These are phyloP conservation scores for Cyanidiococcus yangmingshanensis DNA, from an alignment of 23 red algal genomes.

Conservation along the genomic window DNA sequence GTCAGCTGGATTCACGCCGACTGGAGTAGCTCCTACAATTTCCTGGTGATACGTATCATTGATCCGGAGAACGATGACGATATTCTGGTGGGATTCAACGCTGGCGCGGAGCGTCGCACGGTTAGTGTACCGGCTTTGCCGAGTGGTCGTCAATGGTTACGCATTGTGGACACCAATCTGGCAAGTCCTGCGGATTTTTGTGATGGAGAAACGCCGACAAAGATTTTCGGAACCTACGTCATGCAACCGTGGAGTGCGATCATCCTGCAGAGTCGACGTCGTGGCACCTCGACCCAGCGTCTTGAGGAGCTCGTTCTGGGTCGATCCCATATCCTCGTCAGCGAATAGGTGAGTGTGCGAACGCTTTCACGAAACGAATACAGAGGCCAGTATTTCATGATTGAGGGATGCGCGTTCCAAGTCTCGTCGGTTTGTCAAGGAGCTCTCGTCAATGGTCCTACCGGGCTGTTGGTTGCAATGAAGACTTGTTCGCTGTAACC, in stretches of 20 bases:
- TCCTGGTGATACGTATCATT: conserved; percentile 39
- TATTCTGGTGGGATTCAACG: conserved; percentile 71
- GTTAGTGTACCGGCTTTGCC: conserved; percentile 30
- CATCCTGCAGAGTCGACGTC: not conserved
- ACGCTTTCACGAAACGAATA: too few species aligned
- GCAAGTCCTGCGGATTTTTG: conserved; percentile 34
- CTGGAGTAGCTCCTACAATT: conserved; percentile 74
- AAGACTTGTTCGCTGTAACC: too few species aligned
- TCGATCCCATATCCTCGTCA: too few species aligned
- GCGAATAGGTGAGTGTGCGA: too few species aligned
- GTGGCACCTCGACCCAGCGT: not conserved
- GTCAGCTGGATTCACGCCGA: conserved; percentile 52
- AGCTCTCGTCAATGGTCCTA: too few species aligned
- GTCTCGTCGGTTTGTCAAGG: too few species aligned
- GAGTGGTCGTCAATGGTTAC: conserved; percentile 23
- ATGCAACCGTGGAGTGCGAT: conserved; percentile 16
- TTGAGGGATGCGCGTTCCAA: too few species aligned
- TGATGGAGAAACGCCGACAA: conserved; percentile 2
- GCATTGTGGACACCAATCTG: conserved; percentile 44
- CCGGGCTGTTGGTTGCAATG: too few species aligned
- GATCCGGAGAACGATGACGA: conserved; percentile 26
- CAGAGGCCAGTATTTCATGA: too few species aligned
- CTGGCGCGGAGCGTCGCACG: conserved; percentile 33
- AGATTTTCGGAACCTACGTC: conserved; percentile 13
- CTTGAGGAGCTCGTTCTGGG: not conserved